Evolutionary conservation across 163 green algal species (phyloP).

Genomic region (Scenedesmus sp.): DNA sequence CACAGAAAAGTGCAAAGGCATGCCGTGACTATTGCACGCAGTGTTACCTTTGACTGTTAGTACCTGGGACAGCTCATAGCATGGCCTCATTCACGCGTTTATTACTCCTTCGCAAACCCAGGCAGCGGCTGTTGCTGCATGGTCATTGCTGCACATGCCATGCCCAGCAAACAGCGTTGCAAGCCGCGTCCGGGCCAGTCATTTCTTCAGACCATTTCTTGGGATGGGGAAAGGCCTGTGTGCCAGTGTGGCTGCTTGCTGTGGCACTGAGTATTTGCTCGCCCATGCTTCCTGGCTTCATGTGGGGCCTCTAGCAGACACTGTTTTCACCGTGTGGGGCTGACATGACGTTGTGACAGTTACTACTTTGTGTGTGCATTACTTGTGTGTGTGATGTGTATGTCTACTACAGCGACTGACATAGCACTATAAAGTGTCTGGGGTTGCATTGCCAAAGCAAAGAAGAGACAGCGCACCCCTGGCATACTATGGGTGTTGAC

Average conservation of each 20-base stretch:
- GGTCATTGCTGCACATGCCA: too few species aligned
- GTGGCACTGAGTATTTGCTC: background rate
- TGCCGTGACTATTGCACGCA: background rate
- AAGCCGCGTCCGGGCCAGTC: background rate
- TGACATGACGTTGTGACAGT: background rate
- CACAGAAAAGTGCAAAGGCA: background rate
- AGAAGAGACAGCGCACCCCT: too few species aligned
- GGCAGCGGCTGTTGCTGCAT: too few species aligned
- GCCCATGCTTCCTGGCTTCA: background rate
- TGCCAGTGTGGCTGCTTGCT: background rate
- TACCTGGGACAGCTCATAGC: too few species aligned
- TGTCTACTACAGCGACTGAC: background rate
- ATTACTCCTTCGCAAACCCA: too few species aligned
- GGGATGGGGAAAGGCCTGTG: background rate
- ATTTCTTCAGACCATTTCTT: background rate
- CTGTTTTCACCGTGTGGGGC: background rate
- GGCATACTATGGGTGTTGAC: too few species aligned
- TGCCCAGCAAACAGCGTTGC: too few species aligned
- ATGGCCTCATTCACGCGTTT: too few species aligned
- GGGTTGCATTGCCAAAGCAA: background rate
- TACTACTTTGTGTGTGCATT: background rate
- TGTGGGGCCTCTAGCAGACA: background rate
- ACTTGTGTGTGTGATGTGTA: background rate
- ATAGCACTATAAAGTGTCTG: background rate
- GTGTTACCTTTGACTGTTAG: too few species aligned